Evolutionary conservation across 176 grass and related monocot genomes (phyloP), one percentile per base, ranked within the genome.

Genomic region (Otatea glauca): DNA sequence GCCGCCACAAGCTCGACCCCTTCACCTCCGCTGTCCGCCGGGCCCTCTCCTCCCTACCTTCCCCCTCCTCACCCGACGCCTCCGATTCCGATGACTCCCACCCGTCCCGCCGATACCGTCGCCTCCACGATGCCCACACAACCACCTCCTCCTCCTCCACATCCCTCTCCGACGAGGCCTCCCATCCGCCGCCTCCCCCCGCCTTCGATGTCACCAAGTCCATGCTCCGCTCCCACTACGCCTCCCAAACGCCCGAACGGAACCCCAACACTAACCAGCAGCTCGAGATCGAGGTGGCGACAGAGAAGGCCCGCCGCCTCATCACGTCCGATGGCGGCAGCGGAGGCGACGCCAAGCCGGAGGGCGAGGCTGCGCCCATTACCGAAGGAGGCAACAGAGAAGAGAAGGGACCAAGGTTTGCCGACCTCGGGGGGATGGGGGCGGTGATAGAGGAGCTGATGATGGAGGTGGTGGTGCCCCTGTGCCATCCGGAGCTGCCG

Each of bases 391-490:
- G 65, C 11, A 20, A 56, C 4, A 82, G 68, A 68, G 84, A 47
- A 25, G 83, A 86, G 0, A 85, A 81, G 20, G 85, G 93, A 9
- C 93, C 91, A 0, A 89, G 49, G 74, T 98, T 98, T 32, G 71
- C 77, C 0, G 88, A 98, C 56, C 87, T 98, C 0, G 93, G 96
- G 2, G 93, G 96, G 21, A 94, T 98, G 89, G 79, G 92, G 43
- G 21, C 60, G 0, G 89, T 94, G 15, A 86, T 98, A 16, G 93
- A 92, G 58, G 86, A 95, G 71, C 70, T 98, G 16, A 94, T 92
- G 91, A 95, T 95, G 96, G 92, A 39, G 25, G 93, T 99, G 8
- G 89, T 99, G 23, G 93, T 96, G 43, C 96, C 93, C 0, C 81
- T 99, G 34, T 95, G 89, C 86, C 91, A 96, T 69, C 96, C 96